Conservation (phyloP, 495 filamentous ascomycete species). For the Cairneyella variabilis region DNA sequence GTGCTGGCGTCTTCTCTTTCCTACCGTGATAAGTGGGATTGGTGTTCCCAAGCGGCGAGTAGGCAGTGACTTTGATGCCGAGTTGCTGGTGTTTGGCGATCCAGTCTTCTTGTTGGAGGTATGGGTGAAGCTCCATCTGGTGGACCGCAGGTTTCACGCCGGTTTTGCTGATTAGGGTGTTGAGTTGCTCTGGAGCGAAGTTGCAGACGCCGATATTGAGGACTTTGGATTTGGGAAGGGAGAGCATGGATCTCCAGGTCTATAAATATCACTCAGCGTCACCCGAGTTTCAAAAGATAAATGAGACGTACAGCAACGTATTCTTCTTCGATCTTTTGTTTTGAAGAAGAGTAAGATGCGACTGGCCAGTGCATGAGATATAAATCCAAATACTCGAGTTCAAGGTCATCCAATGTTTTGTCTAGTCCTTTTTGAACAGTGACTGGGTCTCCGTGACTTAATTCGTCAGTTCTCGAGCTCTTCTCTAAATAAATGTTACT, state of each 20-base stretch:
- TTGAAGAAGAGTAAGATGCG: too few species aligned
- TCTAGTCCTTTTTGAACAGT: slow-evolving; percentile 62
- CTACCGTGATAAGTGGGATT: slow-evolving; percentile 35
- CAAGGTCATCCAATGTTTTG: slow-evolving; percentile 61
- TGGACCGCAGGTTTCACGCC: slow-evolving; percentile 70
- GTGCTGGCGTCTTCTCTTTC: slow-evolving; percentile 34
- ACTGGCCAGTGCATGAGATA: slow-evolving; percentile 77
- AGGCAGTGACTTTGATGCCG: slow-evolving; percentile 70
- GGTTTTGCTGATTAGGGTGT: slow-evolving; percentile 62
- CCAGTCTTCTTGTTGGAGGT: slow-evolving; percentile 76
- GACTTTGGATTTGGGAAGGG: slow-evolving; percentile 43
- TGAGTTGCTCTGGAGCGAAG: slow-evolving; percentile 66
- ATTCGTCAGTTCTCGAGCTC: not conserved
- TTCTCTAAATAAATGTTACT: not conserved
- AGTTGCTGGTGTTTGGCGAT: slow-evolving; percentile 64
- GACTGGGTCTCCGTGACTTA: slow-evolving; percentile 54
- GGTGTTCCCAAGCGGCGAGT: slow-evolving; percentile 70
- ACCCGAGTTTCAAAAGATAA: not conserved
- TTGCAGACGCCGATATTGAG: slow-evolving; percentile 78
- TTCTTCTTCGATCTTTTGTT: slow-evolving; percentile 39
- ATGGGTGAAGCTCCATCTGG: slow-evolving; percentile 84
- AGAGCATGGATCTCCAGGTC: not conserved
- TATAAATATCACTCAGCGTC: too few species aligned
- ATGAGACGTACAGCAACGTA: not conserved
- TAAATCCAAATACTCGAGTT: slow-evolving; percentile 74